phyloP scores from a whole-genome alignment of 805 yeast species.

The Yamadazyma scolyti region DNA sequence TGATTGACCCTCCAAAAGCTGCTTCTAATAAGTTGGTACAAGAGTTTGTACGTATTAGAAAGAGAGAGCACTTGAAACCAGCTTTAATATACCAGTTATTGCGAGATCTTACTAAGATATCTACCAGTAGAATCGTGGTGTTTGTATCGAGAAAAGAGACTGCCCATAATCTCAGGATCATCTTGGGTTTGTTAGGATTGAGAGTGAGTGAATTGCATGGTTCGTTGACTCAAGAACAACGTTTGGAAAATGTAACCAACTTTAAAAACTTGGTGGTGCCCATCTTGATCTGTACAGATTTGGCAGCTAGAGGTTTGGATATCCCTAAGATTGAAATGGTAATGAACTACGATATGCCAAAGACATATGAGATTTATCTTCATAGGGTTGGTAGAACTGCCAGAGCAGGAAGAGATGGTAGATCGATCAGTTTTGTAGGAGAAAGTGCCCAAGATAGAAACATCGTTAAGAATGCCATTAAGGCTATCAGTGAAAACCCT shows the following conservation, averaged over 20 bases:
- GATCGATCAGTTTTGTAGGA: constrained; percentile 89
- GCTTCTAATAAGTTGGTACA: constrained; percentile 89
- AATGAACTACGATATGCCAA: constrained; percentile 94
- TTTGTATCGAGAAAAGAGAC: constrained; percentile 89
- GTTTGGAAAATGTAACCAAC: constrained; percentile 76
- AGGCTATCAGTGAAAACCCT: constrained; percentile 45
- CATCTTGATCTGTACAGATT: constrained; percentile 89
- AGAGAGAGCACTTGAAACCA: constrained; percentile 79
- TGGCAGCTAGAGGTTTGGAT: constrained; percentile 99
- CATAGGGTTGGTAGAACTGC: constrained; percentile 99
- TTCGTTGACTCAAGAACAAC: constrained; percentile 86
- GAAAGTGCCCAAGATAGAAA: constrained; percentile 82
- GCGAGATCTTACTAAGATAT: constrained; percentile 58
- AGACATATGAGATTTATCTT: constrained; percentile 81
- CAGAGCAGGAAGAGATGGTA: constrained; percentile 97
- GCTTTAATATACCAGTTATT: constrained; percentile 74
- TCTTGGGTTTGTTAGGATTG: constrained; percentile 70
- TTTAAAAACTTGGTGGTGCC: constrained; percentile 85
- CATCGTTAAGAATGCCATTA: constrained; percentile 88
- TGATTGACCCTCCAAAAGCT: constrained; percentile 95
- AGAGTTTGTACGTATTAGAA: constrained; percentile 92
- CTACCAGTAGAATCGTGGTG: constrained; percentile 74
- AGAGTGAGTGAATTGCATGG: constrained; percentile 82
- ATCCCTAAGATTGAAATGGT: constrained; percentile 96
- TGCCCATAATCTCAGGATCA: constrained; percentile 82